These are phyloP conservation scores for Orbilia brochopaga DNA, from an alignment of 2,329 filamentous ascomycete genomes.

Conservation along the genomic window DNA sequence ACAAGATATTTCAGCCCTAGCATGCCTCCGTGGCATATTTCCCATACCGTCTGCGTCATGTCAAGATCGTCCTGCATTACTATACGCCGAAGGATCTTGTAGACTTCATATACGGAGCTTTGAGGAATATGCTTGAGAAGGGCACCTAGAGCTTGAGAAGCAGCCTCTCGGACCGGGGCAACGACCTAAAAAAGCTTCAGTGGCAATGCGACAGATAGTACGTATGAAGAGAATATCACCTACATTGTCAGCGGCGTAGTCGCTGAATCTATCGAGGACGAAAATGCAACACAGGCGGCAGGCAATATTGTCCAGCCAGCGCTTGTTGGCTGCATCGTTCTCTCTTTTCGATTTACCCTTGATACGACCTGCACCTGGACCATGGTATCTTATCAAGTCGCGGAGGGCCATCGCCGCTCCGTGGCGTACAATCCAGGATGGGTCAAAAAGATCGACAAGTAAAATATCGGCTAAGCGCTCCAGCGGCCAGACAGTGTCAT, in stretches of 20 bases:
- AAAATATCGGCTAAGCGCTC: conserved; percentile 93
- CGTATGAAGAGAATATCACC: conserved; percentile 10
- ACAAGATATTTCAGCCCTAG: conserved; percentile 94
- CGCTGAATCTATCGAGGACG: conserved; percentile 95
- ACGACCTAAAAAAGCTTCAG: conserved; percentile 66
- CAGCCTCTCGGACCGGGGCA: conserved; percentile 91
- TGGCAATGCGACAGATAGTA: conserved; percentile 17
- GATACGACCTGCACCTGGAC: conserved; percentile 79
- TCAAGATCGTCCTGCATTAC: conserved; percentile 87
- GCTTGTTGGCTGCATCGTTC: conserved; percentile 79
- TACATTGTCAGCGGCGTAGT: conserved; percentile 90
- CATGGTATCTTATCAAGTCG: conserved; percentile 88
- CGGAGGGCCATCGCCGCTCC: conserved; percentile 93
- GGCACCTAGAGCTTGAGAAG: conserved; percentile 90
- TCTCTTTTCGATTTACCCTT: conserved; percentile 72
- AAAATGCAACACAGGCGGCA: conserved; percentile 93
- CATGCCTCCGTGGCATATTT: conserved; percentile 97
- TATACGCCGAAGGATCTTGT: conserved; percentile 81
- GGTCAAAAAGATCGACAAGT: conserved; percentile 89
- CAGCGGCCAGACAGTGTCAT: conserved; percentile 89
- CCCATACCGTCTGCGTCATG: conserved; percentile 79
- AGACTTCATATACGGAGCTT: conserved; percentile 80
- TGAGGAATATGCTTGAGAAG: conserved; percentile 82
- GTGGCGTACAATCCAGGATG: conserved; percentile 92
- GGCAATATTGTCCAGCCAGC: conserved; percentile 93